A percentile compares a stretch with the other conserved stretches of the same genome.
Evolutionary conservation across 257 asterid genomes (phyloP).

Genomic region (Buddleja alternifolia): DNA sequence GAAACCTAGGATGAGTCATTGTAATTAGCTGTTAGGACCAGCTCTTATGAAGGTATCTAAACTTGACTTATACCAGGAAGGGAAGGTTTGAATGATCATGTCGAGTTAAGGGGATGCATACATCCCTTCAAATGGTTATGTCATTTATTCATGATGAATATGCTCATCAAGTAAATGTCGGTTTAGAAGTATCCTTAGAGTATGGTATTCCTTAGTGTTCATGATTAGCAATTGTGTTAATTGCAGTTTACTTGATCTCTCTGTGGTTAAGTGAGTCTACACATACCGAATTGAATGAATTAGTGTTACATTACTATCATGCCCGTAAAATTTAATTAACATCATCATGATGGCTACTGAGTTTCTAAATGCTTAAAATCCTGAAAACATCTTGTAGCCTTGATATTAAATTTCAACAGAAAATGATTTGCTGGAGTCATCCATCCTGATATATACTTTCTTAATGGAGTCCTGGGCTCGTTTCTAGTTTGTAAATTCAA

Average conservation of each 20-base stretch:
- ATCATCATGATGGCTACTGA: not conserved
- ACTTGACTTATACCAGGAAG: not conserved
- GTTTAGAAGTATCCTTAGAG: not conserved
- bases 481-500: not conserved
- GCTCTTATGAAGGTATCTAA: not conserved
- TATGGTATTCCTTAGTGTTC: not conserved
- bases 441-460: not conserved
- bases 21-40: not conserved
- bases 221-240: not conserved
- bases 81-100: not conserved
- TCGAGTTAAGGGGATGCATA: not conserved
- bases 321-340: not conserved
- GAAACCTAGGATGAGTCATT: not conserved
- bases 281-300: too few species aligned
- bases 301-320: too few species aligned
- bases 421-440: not conserved
- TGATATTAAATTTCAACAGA: not conserved
- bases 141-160: not conserved
- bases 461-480: not conserved
- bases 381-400: not conserved
- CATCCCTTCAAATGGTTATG: not conserved
- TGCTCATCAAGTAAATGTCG: not conserved
- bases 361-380: not conserved
- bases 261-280: not conserved
- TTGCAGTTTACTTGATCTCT: not conserved